Evolutionary conservation across 1,139 yeast genomes (phyloP).

Genomic region (Ogataea hybrid): DNA sequence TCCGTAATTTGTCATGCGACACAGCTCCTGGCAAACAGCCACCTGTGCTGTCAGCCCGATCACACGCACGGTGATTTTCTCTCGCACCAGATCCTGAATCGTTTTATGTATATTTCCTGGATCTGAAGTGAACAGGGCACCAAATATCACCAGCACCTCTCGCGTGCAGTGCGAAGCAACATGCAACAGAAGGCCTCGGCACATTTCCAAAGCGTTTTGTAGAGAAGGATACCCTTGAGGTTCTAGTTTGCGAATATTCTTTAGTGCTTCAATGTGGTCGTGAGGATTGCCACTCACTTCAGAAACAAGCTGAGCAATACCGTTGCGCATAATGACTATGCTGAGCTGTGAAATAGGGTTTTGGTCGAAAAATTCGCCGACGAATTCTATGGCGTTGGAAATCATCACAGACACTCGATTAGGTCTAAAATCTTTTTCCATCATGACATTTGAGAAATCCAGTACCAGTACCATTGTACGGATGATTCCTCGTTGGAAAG

Average conservation of each 20-base stretch:
- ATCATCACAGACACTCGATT: slow-evolving; percentile 75
- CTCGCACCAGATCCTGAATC: slow-evolving; percentile 66
- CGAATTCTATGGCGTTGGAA: slow-evolving; percentile 72
- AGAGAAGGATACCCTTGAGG: slow-evolving; percentile 94
- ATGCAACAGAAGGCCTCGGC: slow-evolving; percentile 75
- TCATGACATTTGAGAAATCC: slow-evolving; percentile 87
- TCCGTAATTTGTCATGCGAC: slow-evolving; percentile 72
- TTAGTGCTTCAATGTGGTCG: slow-evolving; percentile 76
- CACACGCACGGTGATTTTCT: slow-evolving; percentile 76
- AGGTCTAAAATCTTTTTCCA: slow-evolving; percentile 89
- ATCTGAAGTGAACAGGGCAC: slow-evolving; percentile 87
- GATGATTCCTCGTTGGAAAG: slow-evolving; percentile 94
- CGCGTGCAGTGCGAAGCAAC: slow-evolving; percentile 82
- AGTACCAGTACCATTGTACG: slow-evolving; percentile 79
- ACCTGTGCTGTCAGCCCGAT: slow-evolving; percentile 95
- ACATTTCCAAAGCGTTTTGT: slow-evolving; percentile 91
- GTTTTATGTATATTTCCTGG: slow-evolving; percentile 95
- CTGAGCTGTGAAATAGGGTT: slow-evolving; percentile 96
- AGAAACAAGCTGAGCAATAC: slow-evolving; percentile 77
- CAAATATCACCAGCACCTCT: slow-evolving; percentile 82
- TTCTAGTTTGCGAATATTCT: slow-evolving; percentile 65
- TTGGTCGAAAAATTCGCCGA: slow-evolving; percentile 90
- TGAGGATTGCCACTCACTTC: slow-evolving; percentile 94
- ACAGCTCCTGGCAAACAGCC: slow-evolving; percentile 87
- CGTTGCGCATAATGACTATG: slow-evolving; percentile 85